A percentile compares a stretch with the other conserved stretches of the same genome.
phyloP scores from a whole-genome alignment of 2,329 filamentous ascomycete genomes.

The Fusarium kyushuense region DNA sequence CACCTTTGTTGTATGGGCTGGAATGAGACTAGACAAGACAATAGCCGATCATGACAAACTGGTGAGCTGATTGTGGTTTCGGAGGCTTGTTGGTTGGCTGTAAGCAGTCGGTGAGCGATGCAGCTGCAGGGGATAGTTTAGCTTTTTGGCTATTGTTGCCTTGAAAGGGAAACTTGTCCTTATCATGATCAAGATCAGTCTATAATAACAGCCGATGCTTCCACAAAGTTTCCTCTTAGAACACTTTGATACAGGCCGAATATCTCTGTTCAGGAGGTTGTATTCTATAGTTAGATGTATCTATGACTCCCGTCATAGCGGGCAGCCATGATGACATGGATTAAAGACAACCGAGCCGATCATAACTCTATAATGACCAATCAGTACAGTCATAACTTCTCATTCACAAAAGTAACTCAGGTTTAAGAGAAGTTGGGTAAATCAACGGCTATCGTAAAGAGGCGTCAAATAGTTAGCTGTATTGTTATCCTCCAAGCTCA shows the following conservation, averaged over 20 bases:
- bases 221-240: neutral
- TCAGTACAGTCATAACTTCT: neutral
- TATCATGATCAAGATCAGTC: slow-evolving; percentile 22
- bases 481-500: slow-evolving; percentile 10
- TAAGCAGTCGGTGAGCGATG: slow-evolving; percentile 30
- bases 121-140: slow-evolving; percentile 24
- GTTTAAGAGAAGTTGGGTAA: neutral
- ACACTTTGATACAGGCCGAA: neutral
- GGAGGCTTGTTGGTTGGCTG: slow-evolving; percentile 37
- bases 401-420: neutral
- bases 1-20: slow-evolving; percentile 4
- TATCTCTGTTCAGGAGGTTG: neutral
- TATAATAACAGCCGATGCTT: neutral
- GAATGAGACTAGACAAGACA: slow-evolving; percentile 5
- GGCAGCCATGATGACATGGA: slow-evolving; percentile 20
- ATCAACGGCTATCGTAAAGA: slow-evolving; percentile 19
- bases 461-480: slow-evolving; percentile 3
- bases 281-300: slow-evolving; percentile 5
- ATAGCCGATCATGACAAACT: slow-evolving; percentile 21
- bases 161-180: slow-evolving; percentile 22
- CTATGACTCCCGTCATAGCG: slow-evolving; percentile 33
- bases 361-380: slow-evolving; percentile 2
- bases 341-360: neutral
- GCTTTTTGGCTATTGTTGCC: slow-evolving; percentile 10
- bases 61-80: slow-evolving; percentile 40